These are phyloP conservation scores for Jackrogersella minutella DNA, from an alignment of 495 filamentous ascomycete genomes.

Conservation along the genomic window DNA sequence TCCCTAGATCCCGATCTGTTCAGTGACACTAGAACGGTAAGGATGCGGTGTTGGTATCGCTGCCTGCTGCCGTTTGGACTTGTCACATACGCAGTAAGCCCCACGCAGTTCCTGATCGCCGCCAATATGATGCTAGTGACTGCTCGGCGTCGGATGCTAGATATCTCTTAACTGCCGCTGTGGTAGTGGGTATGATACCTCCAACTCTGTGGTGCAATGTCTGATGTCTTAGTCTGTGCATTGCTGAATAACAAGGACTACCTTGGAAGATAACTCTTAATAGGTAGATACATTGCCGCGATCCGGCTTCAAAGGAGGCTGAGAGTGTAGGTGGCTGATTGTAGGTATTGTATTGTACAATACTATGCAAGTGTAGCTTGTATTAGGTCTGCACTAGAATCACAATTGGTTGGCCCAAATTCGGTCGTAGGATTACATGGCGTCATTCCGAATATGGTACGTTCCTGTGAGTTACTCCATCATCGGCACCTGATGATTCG, in stretches of 20 bases:
- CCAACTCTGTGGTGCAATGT: too few species aligned
- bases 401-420: conserved; percentile 12
- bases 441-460: conserved; percentile 30
- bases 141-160: conserved; percentile 5
- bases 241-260: too few species aligned
- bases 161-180: conserved; percentile 6
- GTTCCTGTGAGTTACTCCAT: conserved; percentile 8
- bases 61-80: neutral
- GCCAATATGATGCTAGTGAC: conserved; percentile 3
- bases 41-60: neutral
- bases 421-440: conserved; percentile 31
- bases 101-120: conserved; percentile 2
- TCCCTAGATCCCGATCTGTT: neutral
- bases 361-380: neutral
- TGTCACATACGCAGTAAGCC: neutral
- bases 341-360: neutral
- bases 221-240: too few species aligned
- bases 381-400: neutral
- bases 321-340: conserved; percentile 7
- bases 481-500: conserved; percentile 29
- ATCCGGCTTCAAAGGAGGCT: conserved; percentile 10
- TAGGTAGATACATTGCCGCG: neutral
- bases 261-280: neutral
- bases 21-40: neutral
- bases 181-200: conserved; percentile 3